phyloP scores from a whole-genome alignment of 768 basidiomycete species.

The Phanerochaete carnosa region DNA sequence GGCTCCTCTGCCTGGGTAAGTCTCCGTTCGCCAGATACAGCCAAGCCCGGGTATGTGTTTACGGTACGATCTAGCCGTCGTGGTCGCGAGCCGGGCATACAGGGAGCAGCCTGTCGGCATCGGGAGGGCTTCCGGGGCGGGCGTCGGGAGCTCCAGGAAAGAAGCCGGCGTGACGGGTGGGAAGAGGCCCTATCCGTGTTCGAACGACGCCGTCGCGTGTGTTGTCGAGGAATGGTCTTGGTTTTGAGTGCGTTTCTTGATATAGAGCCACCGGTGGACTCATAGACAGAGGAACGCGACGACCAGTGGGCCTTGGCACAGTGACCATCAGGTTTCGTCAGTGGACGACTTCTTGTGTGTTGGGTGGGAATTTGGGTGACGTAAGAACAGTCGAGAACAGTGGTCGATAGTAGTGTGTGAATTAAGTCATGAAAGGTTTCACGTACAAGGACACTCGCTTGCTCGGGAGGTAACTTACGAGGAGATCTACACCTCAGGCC shows the following conservation, averaged over 20 bases:
- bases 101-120: slow-evolving; percentile 25
- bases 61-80: slow-evolving; percentile 30
- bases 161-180: slow-evolving; percentile 18
- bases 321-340: background rate
- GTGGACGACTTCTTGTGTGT: background rate
- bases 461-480: too few species aligned
- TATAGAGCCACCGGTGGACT: too few species aligned
- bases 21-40: slow-evolving; percentile 7
- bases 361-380: background rate
- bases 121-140: slow-evolving; percentile 14
- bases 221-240: slow-evolving; percentile 69
- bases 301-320: background rate
- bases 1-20: slow-evolving; percentile 76
- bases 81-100: slow-evolving; percentile 40
- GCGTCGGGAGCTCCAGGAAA: slow-evolving; percentile 16
- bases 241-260: slow-evolving; percentile 24
- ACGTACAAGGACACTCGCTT: background rate
- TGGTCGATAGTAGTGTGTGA: too few species aligned
- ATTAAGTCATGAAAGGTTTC: background rate
- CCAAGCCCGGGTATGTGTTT: slow-evolving; percentile 1
- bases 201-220: slow-evolving; percentile 59
- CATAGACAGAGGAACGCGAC: background rate
- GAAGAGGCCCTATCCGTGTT: slow-evolving; percentile 50
- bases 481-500: background rate
- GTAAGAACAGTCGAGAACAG: too few species aligned